Evolutionary conservation across 179 eudicot genomes (phyloP), one percentile per base, ranked within the genome.

Genomic region (Camellia oleifera): DNA sequence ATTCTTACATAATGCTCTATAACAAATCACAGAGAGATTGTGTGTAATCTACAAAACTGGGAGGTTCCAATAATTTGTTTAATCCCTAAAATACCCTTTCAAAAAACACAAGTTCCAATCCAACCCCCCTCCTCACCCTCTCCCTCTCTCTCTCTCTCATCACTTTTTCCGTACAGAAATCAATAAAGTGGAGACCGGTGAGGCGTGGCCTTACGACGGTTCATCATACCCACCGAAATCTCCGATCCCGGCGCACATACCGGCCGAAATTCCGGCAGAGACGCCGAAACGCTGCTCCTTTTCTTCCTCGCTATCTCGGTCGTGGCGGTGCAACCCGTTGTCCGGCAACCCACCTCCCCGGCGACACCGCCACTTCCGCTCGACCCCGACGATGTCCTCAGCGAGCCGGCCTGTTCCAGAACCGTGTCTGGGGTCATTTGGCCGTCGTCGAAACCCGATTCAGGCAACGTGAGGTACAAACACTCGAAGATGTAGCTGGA

Each of bases 201-300:
- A 1, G 97, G 97, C 0, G 83, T 75, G 7, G 92, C 89, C 85
- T 92, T 92, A 82, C 97, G 86, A 75, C 97, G 91, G 82, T 81
- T 92, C 80, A 80, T 1, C 8, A 65, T 18, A 2, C 57, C 76
- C 18, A 58, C 85, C 50, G 77, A 68, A 26, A 79, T 76, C 4
- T 65, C 87, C 17, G 80, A 42, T 10, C n/a, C 85, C 72, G 73
- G 80, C 17, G 62, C 17, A 26, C 75, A 79, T 1, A 26, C 84
- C 20, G 81, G 70, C 66, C 82, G 82, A 52, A 69, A 80, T 7
- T 65, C 57, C 52, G 83, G 9, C 40, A 84, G 85, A 7, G 57
- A 69, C 12, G 57, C 63, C 2, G 78, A 78, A 5, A 80, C 32
- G 56, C 46, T 83, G 73, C 89, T 90, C 1, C 91, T 82, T 53